A percentile compares a stretch with the other conserved stretches of the same genome.
Conservation (phyloP, 495 filamentous ascomycete species). For the Penicillium argentinense region DNA sequence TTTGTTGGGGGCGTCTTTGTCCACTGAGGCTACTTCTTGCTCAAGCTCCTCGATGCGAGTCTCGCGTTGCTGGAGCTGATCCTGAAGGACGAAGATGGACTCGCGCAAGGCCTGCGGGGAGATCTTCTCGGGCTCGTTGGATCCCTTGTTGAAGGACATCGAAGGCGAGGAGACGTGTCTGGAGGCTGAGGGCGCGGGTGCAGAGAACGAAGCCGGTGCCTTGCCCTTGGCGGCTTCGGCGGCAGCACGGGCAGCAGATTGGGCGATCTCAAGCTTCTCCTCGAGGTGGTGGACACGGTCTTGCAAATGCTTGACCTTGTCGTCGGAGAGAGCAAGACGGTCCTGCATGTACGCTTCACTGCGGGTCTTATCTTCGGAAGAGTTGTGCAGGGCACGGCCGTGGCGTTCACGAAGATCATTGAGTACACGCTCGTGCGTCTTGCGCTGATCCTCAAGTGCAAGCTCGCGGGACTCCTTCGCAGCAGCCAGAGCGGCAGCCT, state of each 20-base stretch:
- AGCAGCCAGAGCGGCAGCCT: constrained; percentile 49
- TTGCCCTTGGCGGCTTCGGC: constrained; percentile 77
- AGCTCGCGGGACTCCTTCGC: constrained; percentile 60
- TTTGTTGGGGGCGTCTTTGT: constrained; percentile 73
- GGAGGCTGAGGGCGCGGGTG: constrained; percentile 18
- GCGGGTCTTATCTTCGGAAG: constrained; percentile 69
- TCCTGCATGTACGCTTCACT: constrained; percentile 67
- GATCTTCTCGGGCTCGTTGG: constrained; percentile 74
- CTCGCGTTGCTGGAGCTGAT: constrained; percentile 94
- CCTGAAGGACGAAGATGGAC: constrained; percentile 92
- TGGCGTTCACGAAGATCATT: constrained; percentile 63
- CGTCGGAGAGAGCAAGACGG: constrained; percentile 70
- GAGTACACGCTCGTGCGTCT: constrained; percentile 71
- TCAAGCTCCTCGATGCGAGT: constrained; percentile 84
- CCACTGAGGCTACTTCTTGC: constrained; percentile 61
- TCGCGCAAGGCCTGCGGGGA: constrained; percentile 93
- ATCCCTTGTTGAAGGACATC: constrained; percentile 40
- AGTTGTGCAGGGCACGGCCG: constrained; percentile 68
- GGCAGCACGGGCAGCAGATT: constrained; percentile 85
- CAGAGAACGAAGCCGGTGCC: constrained; percentile 30
- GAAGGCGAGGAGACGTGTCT: constrained; percentile 44
- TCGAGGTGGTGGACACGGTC: constrained; percentile 81
- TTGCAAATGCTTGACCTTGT: constrained; percentile 75
- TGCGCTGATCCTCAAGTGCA: constrained; percentile 65
- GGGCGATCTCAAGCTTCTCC: constrained; percentile 86